Conservation (phyloP, 1,139 yeast genomes). For the Suhomyces guaymorum region DNA sequence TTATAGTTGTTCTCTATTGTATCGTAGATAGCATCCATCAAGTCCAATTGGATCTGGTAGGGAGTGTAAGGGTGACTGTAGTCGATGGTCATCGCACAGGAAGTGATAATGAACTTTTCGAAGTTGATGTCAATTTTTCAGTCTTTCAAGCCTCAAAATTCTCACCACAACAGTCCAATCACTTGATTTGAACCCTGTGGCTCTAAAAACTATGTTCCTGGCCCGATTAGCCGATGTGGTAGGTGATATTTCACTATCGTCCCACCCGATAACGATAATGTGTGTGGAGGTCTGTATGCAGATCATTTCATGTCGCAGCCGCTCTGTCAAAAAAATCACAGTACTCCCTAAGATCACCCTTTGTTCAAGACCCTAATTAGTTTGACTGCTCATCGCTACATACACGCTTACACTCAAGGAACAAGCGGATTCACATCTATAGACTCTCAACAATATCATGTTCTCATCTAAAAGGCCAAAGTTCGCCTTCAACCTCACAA, state of each 20-base stretch:
- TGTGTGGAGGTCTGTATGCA: slow-evolving; percentile 2
- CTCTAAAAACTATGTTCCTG: too few relatives aligned
- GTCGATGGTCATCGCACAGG: slow-evolving; percentile 4
- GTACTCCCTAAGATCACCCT: not conserved
- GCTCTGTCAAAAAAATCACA: not conserved
- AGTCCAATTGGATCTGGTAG: slow-evolving; percentile 71
- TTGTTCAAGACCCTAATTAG: too few relatives aligned
- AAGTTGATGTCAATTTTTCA: too few relatives aligned
- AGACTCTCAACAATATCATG: slow-evolving; percentile 1
- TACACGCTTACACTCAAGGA: too few relatives aligned
- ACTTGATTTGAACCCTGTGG: too few relatives aligned
- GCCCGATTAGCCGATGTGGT: too few relatives aligned
- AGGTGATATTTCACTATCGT: too few relatives aligned
- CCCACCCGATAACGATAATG: not conserved
- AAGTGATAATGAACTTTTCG: slow-evolving; percentile 2
- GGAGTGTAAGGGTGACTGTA: slow-evolving; percentile 83
- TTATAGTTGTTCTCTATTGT: slow-evolving; percentile 60
- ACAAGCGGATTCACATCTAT: not conserved
- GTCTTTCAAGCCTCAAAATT: too few relatives aligned
- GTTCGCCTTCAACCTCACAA: slow-evolving; percentile 59
- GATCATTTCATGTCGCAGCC: slow-evolving; percentile 2
- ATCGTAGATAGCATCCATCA: slow-evolving; percentile 74
- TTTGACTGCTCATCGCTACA: too few relatives aligned
- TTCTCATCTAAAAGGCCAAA: slow-evolving; percentile 32
- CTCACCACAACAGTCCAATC: too few relatives aligned